Evolutionary conservation across 208 protist species (phyloP), one percentile per base, ranked within the genome.

Genomic region (Acanthamoeba polyphaga): DNA sequence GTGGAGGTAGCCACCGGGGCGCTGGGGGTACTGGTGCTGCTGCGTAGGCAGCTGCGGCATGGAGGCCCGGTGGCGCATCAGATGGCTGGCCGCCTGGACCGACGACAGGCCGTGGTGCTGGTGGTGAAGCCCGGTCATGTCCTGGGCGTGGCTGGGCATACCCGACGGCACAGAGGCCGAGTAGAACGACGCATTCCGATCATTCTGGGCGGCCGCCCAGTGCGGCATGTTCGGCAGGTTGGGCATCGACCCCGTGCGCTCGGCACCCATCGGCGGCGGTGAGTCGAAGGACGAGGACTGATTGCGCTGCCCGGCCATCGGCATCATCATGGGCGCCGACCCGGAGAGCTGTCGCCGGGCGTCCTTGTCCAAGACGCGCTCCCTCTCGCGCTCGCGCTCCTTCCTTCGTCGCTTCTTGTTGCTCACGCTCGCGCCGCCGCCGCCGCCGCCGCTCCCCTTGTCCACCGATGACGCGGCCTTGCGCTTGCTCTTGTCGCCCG

Each of bases 171-270:
- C 27, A 5, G 66, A 34, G 2, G 66, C 12, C 27, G 66, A 72
- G 66, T 72, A 72, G 66, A 27, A 27, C 66, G 55, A 60, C 55
- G 55, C 55, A 22, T 68, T 24, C 17, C 62, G 3, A 49, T 49
- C 46, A 49, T 49, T 49, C 46, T 49, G 46, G 46, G 46, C 46
- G 46, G 46, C 46, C 46, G 46, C 3, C 46, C 46, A 49, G 4
- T 49, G 46, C 46, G 46, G 46, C 46, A 49, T 49, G 46, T 49
- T 49, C 0, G 46, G 46, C 27, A 85, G 2, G 78, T 60, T 85
- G 78, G 78, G 78, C 78, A 85, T 85, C 78, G 78, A 85, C 15
- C 17, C 62, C 22, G 78, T 43, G 46, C 78, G 34, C 78, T 85
- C 43, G 38, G 24, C 62, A 27, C 3, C 19, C 2, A 13, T 7